These are phyloP conservation scores for Luffa aegyptiaca DNA, from an alignment of 306 rosid genomes.

Conservation along the genomic window DNA sequence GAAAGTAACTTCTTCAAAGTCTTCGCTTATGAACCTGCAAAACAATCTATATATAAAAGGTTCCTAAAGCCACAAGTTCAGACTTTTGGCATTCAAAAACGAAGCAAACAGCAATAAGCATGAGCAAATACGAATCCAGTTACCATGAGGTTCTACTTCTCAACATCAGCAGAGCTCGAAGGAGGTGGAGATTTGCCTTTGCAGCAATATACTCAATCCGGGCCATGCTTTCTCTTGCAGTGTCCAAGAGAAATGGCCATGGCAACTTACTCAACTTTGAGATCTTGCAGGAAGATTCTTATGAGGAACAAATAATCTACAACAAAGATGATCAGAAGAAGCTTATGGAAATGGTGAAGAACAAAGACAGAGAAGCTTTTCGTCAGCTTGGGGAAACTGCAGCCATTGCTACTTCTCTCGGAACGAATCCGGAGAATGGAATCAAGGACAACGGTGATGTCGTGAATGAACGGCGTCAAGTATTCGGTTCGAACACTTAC, in stretches of 20 bases:
- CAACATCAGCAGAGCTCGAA: slow-evolving; percentile 26
- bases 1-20: not conserved
- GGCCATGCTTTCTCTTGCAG: slow-evolving; percentile 40
- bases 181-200: slow-evolving; percentile 56
- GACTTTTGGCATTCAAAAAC: not conserved
- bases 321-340: slow-evolving; percentile 15
- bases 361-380: slow-evolving; percentile 23
- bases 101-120: not conserved
- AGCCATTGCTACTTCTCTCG: slow-evolving; percentile 30
- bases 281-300: not conserved
- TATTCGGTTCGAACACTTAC: slow-evolving; percentile 64
- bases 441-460: slow-evolving; percentile 25
- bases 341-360: slow-evolving; percentile 39
- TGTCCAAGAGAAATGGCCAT: slow-evolving; percentile 19
- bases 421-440: slow-evolving; percentile 35
- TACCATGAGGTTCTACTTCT: not conserved
- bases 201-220: slow-evolving; percentile 38
- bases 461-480: slow-evolving; percentile 17
- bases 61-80: not conserved
- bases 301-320: not conserved
- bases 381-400: slow-evolving; percentile 29
- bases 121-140: not conserved
- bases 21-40: not conserved
- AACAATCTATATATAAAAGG: not conserved
- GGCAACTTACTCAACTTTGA: not conserved